Evolutionary conservation across 805 yeast species (phyloP).

Genomic region (Kodamaea fukazawae): DNA sequence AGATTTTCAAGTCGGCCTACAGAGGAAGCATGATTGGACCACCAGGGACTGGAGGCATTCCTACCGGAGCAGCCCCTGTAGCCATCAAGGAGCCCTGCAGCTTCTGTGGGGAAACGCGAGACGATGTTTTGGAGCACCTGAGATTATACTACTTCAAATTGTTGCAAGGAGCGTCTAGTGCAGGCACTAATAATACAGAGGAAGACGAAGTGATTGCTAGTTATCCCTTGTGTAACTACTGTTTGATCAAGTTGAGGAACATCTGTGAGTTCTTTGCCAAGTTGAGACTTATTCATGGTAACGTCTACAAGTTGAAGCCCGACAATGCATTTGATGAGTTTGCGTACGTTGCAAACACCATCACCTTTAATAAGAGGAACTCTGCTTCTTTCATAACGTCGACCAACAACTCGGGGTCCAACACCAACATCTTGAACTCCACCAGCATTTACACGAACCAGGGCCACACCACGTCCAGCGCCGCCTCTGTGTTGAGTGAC

Average conservation of each 20-base stretch:
- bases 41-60: slow-evolving; percentile 13
- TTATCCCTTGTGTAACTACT: slow-evolving; percentile 77
- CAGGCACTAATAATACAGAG: slow-evolving; percentile 15
- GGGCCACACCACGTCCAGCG: slow-evolving; percentile 1
- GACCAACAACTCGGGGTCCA: background rate
- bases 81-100: slow-evolving; percentile 77
- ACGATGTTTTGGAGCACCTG: slow-evolving; percentile 70
- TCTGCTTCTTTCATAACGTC: slow-evolving; percentile 2
- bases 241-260: slow-evolving; percentile 75
- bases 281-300: slow-evolving; percentile 55
- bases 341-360: slow-evolving; percentile 16
- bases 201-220: slow-evolving; percentile 31
- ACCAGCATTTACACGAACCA: slow-evolving; percentile 1
- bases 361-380: slow-evolving; percentile 29
- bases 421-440: slow-evolving; percentile 1
- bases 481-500: slow-evolving; percentile 6
- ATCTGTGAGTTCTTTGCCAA: slow-evolving; percentile 82
- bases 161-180: slow-evolving; percentile 22
- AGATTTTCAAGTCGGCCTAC: slow-evolving; percentile 54
- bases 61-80: slow-evolving; percentile 51
- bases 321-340: slow-evolving; percentile 25
- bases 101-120: slow-evolving; percentile 77
- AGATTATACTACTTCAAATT: slow-evolving; percentile 67
- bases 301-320: slow-evolving; percentile 56
- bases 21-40: slow-evolving; percentile 17